Base-by-base conservation (phyloP, 805 yeast genomes). In the Scheffersomyces lignosus region DNA sequence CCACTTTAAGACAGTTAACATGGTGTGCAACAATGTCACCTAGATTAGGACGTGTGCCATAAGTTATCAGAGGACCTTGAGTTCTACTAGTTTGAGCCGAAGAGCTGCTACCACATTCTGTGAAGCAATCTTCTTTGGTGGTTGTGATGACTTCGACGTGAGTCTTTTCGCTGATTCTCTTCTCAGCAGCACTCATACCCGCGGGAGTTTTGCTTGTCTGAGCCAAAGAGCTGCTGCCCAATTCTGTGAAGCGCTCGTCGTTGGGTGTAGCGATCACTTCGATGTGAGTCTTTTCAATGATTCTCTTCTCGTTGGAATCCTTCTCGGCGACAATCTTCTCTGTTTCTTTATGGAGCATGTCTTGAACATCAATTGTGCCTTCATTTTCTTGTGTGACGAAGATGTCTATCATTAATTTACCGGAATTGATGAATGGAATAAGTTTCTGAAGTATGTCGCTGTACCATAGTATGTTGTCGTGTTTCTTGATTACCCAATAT, bases 401-500 rank as follows among this genome's bases (percentile, higher is more conserved):
- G 28, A 65, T 44, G 36, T 59, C 51, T 26, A 65, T 47, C 10
- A 44, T 36, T 4, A 54, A 46, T 18, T 40, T 40, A 15, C 64
- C 68, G 3, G 40, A 31, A 15, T 35, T 38, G 14, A 58, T 44
- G 31, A 44, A 60, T 1, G 49, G 52, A 9, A 44, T 34, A 27
- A 72, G 48, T n/a, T 56, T 58, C 2, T 54, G 54, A 31, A 71
- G 41, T 2, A 60, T 37, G 36, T 61, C 63, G 20, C 56, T 49
- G 41, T 56, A 72, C 77, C 77, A 71, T 2, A 39, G 36, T 8
- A 60, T 29, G 33, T 67, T 58, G 1, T 45, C 54, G 1, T 30
- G 16, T 14, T 45, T 41, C 27, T 48, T 54, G 18, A 69, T 47
- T 9, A 52, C 48, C 73, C 73, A 63, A 5, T 64, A 55, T 4